phyloP scores from a whole-genome alignment of 2,329 filamentous ascomycete genomes.

The Alternaria sp. region DNA sequence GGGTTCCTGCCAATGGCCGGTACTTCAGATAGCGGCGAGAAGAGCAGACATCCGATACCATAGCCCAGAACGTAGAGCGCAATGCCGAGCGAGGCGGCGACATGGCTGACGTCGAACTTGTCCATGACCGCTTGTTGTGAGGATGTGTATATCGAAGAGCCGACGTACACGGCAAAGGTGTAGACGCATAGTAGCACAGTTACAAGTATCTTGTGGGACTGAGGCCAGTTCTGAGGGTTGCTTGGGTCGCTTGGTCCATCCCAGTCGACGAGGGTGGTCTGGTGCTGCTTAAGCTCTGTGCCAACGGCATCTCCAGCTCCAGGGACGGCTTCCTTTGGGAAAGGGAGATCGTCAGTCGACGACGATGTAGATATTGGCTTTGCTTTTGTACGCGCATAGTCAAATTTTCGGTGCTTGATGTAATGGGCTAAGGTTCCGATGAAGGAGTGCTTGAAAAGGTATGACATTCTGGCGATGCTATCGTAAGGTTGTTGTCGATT shows the following conservation, averaged over 20 bases:
- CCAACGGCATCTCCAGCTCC: conserved; percentile 20
- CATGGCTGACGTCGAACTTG: conserved; percentile 59
- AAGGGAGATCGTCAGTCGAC: conserved; percentile 27
- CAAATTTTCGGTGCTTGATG: conserved; percentile 27
- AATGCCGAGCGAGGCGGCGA: conserved; percentile 63
- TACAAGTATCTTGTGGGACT: conserved; percentile 41
- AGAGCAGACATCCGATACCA: conserved; percentile 68
- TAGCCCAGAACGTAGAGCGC: conserved; percentile 67
- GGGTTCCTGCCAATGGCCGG: conserved; percentile 70
- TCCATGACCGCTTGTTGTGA: conserved; percentile 54
- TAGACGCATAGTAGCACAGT: conserved; percentile 54
- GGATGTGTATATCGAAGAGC: conserved; percentile 58
- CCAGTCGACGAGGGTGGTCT: conserved; percentile 48
- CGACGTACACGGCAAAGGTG: conserved; percentile 65
- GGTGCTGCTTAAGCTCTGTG: conserved; percentile 26
- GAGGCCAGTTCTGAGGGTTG: conserved; percentile 48
- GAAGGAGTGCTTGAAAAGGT: conserved; percentile 27
- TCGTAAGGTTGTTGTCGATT: not conserved
- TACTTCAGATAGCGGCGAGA: conserved; percentile 70
- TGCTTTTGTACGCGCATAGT: conserved; percentile 21
- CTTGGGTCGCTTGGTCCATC: conserved; percentile 44
- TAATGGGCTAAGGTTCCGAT: conserved; percentile 27
- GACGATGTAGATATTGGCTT: conserved; percentile 24
- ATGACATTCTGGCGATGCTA: conserved; percentile 24
- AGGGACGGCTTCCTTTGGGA: conserved; percentile 4